Base-by-base conservation (phyloP, 352 stramenopile species). In the Globisporangium alternatum region DNA sequence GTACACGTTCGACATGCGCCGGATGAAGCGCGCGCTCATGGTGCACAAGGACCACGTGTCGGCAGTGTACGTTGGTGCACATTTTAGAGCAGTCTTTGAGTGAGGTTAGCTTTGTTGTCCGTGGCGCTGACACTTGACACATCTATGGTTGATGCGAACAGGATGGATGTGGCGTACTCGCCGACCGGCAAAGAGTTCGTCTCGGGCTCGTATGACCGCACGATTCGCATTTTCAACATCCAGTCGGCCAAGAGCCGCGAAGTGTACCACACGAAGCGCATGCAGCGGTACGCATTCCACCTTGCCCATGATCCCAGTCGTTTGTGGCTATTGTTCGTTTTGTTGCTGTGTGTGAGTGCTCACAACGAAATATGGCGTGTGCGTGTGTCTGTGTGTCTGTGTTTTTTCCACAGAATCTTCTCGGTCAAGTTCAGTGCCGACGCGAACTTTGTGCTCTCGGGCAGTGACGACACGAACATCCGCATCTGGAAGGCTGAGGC, bases 1-100 rank as follows among this genome's bases (percentile, higher is more conserved):
- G 51, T 99, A 99, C 82, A 99, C 95, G 33, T 99, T 99, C 76
- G 98, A 99, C 82, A 99, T 99, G 93, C 87, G 98, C 71, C 98
- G 98, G 71, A 87, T 99, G 65, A 72, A 94, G 43, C 74, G 86
- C 51, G 91, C 91, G 43, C 74, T 96, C 65, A 95, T 97, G 69
- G 98, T 99, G 43, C 98, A 99, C 84, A 99, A 98, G 75, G 98
- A 99, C 70, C 97, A 99, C 83, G 97, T 99, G 8, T 95, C 86
- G 10, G 97, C 98, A 55, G 96, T 99, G 84, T 95, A 78, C 65
- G 83, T 89, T 6, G 47, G 9, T 28, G 25, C 37, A 13, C 9
- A 17, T 43, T 17, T 13, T 43, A 13, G 15, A 43, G 17, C 19
- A 8, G 43, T n/a, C 17, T 48, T 48, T 41, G 35, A 41, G 35